Conservation (phyloP, 345 rosid genomes). For the Moricandia arvensis region DNA sequence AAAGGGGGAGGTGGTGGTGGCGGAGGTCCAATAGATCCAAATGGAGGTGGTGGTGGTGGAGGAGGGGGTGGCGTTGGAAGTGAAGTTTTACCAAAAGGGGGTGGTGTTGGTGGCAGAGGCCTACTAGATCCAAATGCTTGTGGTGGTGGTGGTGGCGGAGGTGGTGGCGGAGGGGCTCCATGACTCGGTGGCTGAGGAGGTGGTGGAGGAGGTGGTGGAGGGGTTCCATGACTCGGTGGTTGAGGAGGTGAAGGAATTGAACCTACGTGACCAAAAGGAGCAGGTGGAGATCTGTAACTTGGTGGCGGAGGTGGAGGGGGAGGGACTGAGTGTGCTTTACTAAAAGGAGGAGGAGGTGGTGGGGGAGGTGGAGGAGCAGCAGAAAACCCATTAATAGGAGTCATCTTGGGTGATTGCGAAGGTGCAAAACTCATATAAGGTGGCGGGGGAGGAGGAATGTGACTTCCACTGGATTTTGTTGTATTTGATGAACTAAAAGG, state of each 20-base stretch:
- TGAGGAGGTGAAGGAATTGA: slow-evolving; percentile 29
- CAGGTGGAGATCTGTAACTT: slow-evolving; percentile 30
- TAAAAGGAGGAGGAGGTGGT: slow-evolving; percentile 23
- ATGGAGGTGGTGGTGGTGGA: no score
- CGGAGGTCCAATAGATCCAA: not conserved
- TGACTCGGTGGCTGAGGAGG: slow-evolving; percentile 28
- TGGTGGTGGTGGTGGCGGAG: slow-evolving; percentile 45
- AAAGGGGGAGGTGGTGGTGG: slow-evolving; percentile 42
- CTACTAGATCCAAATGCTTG: slow-evolving; percentile 15
- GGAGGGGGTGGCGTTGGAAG: slow-evolving; percentile 38
- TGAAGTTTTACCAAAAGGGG: not conserved
- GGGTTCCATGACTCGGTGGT: no score
- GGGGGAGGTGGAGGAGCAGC: slow-evolving; percentile 15
- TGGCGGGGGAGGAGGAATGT: slow-evolving; percentile 24
- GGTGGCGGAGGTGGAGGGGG: slow-evolving; percentile 36
- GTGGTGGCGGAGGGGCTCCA: slow-evolving; percentile 44
- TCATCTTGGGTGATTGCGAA: slow-evolving; percentile 27
- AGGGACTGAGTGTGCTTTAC: slow-evolving; percentile 13
- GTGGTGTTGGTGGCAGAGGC: slow-evolving; percentile 27
- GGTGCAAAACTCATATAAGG: slow-evolving; percentile 30
- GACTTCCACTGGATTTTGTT: slow-evolving; percentile 26
- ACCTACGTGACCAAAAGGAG: slow-evolving; percentile 13
- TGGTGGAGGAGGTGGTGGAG: slow-evolving; percentile 14
- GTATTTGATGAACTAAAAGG: slow-evolving; percentile 16
- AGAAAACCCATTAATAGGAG: slow-evolving; percentile 10